Base-by-base conservation (phyloP, 2,329 filamentous ascomycete genomes). In the Aureobasidium sp. region DNA sequence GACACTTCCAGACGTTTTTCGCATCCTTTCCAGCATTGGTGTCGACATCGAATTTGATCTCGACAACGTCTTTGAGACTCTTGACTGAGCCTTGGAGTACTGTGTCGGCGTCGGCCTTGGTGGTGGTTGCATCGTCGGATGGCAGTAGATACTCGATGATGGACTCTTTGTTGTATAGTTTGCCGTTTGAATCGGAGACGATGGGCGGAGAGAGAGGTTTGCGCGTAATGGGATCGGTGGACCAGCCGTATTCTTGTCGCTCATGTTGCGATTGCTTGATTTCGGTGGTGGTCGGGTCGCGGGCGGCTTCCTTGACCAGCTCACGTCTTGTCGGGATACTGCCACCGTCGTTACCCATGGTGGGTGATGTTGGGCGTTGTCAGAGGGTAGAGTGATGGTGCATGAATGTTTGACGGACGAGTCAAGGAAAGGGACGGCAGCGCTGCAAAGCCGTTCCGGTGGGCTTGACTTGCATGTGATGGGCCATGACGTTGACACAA, bases 301-400 rank as follows among this genome's bases (percentile, higher is more conserved):
- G 89, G 45, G 92, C 91, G 31, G 92, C 91, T 75, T 93, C 88
- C 76, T 96, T 96, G 74, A 99, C 94, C 49, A 99, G 89, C 76
- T 99, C 95, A 71, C 91, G 89, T 35, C 95, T 90, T 66, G 89
- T 97, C 5, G 94, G 94, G 68, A 99, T 99, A 68, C 90, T 85
- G 66, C 94, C 94, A 68, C 94, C 94, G 74, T 99, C 94, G 78
- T 99, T 99, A 73, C 94, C 94, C 94, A 99, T 97, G 8, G 22
- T 8, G 40, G 11, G n/a, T 39, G 40, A 4, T 17, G 40, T 6
- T 9, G 27, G 4, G 14, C 1, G 6, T 14, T 14, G 37, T 14
- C 0, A n/a, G 2, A 6, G 9, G 24, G n/a, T 19, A 9, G 24
- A 19, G 6, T 35, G 11, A 19, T 39, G 12, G 8, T 27, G n/a